Evolutionary conservation across 768 basidiomycete genomes (phyloP).

Genomic region (Leccinum longicurvipes): DNA sequence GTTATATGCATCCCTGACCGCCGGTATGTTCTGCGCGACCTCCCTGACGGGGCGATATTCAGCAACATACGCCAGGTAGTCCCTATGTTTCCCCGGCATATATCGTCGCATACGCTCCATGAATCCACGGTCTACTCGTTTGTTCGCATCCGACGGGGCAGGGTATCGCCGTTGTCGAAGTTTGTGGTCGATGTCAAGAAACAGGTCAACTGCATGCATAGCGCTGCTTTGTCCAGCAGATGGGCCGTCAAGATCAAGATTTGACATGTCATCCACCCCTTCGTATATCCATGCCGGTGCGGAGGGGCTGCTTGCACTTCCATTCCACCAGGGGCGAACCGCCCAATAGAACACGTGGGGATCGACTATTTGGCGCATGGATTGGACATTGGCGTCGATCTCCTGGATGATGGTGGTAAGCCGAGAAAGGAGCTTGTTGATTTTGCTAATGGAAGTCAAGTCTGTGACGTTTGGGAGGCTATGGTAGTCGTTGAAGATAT

Average conservation of each 20-base stretch:
- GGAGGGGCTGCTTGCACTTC: conserved; percentile 58
- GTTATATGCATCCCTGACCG: conserved; percentile 75
- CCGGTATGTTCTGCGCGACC: conserved; percentile 53
- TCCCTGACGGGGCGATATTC: conserved; percentile 59
- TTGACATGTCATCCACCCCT: conserved; percentile 57
- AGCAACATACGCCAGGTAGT: conserved; percentile 72
- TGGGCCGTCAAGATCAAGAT: conserved; percentile 77
- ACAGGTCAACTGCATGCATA: conserved; percentile 83
- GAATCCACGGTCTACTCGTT: conserved; percentile 69
- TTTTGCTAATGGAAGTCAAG: conserved; percentile 58
- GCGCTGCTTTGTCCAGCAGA: conserved; percentile 93
- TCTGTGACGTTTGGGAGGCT: conserved; percentile 68
- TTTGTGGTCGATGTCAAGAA: conserved; percentile 86
- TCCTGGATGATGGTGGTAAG: conserved; percentile 70
- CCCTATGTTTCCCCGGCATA: conserved; percentile 91
- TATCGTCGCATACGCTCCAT: conserved; percentile 93
- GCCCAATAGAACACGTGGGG: conserved; percentile 88
- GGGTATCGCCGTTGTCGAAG: conserved; percentile 69
- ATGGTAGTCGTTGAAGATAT: conserved; percentile 83
- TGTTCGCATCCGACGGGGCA: conserved; percentile 61
- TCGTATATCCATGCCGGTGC: conserved; percentile 72
- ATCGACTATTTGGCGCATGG: conserved; percentile 68
- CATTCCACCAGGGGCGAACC: conserved; percentile 91
- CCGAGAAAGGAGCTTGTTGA: conserved; percentile 68
- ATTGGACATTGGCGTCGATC: conserved; percentile 65